Percentiles rank a stretch among this genome's conserved stretches.
These are phyloP conservation scores for Mycena sanguinolenta DNA, from an alignment of 768 basidiomycete genomes.

Conservation along the genomic window DNA sequence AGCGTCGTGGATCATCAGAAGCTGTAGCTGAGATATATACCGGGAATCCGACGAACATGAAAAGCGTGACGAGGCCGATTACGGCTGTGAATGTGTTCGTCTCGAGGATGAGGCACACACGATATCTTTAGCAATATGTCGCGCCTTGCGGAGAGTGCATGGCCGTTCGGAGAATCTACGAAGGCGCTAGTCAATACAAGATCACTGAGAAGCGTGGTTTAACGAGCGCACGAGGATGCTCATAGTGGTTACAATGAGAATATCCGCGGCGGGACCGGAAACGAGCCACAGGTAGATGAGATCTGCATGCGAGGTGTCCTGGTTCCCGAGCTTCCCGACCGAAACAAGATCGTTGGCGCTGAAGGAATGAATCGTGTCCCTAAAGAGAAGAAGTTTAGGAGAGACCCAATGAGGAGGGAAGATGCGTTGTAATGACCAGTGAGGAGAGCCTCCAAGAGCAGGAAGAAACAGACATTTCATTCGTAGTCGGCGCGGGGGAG, in stretches of 20 bases:
- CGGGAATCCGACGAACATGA: neutral
- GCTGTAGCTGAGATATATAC: neutral
- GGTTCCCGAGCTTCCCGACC: too few relatives aligned
- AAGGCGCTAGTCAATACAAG: too few relatives aligned
- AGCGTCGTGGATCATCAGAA: neutral
- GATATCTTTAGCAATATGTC: neutral
- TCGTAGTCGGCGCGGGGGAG: too few relatives aligned
- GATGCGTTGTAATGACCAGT: neutral
- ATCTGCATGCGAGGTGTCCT: neutral
- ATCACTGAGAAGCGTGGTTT: neutral
- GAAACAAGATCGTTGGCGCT: neutral
- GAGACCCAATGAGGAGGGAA: neutral
- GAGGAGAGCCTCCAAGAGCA: neutral
- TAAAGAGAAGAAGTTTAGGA: neutral
- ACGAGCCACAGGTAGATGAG: neutral
- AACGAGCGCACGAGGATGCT: neutral
- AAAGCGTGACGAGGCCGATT: neutral
- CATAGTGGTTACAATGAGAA: neutral
- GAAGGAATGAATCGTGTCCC: neutral
- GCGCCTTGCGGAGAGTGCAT: neutral
- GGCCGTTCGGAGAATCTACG: neutral
- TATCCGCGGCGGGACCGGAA: neutral
- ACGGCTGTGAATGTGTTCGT: neutral
- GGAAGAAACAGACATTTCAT: too few relatives aligned
- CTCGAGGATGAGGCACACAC: neutral